These are phyloP conservation scores for Pythium oligandrum DNA, from an alignment of 352 stramenopile genomes.

Conservation along the genomic window DNA sequence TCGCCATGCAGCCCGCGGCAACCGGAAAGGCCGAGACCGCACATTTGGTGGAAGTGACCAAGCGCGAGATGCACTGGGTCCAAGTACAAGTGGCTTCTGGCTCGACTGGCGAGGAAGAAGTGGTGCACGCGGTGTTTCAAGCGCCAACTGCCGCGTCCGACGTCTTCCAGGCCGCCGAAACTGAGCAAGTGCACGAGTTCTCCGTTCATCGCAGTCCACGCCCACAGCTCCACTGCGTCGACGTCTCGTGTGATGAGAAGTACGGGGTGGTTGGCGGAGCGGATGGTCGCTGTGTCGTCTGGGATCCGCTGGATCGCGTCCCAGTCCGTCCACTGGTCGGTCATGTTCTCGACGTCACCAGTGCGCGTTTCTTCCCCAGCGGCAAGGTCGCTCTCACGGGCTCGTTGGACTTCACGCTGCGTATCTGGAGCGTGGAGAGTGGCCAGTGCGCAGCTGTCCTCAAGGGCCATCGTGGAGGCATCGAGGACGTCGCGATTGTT, in stretches of 20 bases:
- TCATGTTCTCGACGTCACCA: constrained; percentile 59
- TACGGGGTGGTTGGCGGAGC: constrained; percentile 45
- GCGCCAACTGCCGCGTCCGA: constrained; percentile 34
- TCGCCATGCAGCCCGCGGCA: constrained; percentile 19
- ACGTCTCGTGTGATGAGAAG: constrained; percentile 46
- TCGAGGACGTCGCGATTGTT: constrained; percentile 59
- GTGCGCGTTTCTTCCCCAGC: constrained; percentile 63
- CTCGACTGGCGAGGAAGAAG: not conserved
- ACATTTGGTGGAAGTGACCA: constrained; percentile 33
- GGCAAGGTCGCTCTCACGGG: constrained; percentile 61
- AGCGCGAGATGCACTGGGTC: constrained; percentile 37
- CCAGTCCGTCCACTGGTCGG: constrained; percentile 33
- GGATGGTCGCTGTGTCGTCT: constrained; percentile 50
- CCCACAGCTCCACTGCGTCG: constrained; percentile 42
- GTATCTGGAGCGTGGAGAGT: constrained; percentile 51
- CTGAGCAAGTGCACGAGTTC: constrained; percentile 5
- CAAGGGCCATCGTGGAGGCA: constrained; percentile 46
- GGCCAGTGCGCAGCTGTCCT: constrained; percentile 54
- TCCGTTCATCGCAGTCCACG: not conserved
- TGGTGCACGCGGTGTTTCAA: constrained; percentile 41
- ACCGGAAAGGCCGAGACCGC: constrained; percentile 4
- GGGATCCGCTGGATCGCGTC: constrained; percentile 25
- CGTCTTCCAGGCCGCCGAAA: constrained; percentile 10
- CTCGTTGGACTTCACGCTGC: constrained; percentile 68
- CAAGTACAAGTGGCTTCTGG: constrained; percentile 30